Evolutionary conservation across 257 asterid species (phyloP), one percentile per base, ranked within the genome.

Genomic region (Euphrasia confusa): DNA sequence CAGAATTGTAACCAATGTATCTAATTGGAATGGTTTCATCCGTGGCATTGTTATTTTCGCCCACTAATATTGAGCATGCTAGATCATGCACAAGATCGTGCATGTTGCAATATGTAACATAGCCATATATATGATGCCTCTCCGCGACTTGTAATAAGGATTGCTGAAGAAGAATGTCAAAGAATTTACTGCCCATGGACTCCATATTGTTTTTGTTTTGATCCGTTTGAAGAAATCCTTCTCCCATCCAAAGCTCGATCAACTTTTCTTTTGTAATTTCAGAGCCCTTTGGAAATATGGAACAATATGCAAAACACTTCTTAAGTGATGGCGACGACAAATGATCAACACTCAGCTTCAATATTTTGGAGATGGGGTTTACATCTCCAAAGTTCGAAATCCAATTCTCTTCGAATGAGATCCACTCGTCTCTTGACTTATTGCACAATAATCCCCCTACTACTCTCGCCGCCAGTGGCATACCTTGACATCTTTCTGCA

Each of bases 301-400:
- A 76, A 30, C 76, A 75, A 50, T 67, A 79, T 5, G 75, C 77
- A 54, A 79, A 76, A 21, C 81, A 33, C 40, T 33, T 33, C 40
- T 33, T 33, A 8, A 33, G 7, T 6, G 40, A 33, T 33, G 40
- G 40, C 40, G 7, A 33, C 40, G 9, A 5, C 40, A 33, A 33
- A 33, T 33, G 5, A 33, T 33, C 40, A 33, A 33, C 5, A 33
- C 40, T 33, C 40, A 33, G 10, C 40, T 33, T 33, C 8, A 33
- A 33, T 33, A 33, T 59, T 33, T 26, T 35, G 14, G 4, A 13
- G 2, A 54, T 4, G 5, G 5, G 10, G 26, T 58, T 24, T 13
- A 30, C 35, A 28, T 54, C 60, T 57, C 33, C 48, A 4, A 67
- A 48, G 5, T 61, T 53, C 21, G 54, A 49, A 30, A 65, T 53